Percentiles rank a stretch among this genome's conserved stretches.
Conservation (phyloP, 2,329 filamentous ascomycete genomes). For the Ophiostoma australiae region DNA sequence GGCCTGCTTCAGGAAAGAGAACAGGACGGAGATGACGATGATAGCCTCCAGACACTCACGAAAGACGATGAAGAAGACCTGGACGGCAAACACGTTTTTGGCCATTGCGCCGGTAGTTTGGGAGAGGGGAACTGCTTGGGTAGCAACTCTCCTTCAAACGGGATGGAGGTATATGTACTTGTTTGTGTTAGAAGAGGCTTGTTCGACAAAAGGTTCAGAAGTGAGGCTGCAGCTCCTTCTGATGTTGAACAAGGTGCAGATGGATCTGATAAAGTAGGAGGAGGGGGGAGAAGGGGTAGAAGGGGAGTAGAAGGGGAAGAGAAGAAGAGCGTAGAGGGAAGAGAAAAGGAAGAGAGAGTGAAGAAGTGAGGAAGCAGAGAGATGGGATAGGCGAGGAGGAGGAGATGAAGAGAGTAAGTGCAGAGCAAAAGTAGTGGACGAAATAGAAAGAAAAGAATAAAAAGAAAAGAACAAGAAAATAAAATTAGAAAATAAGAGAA, state of each 20-base stretch:
- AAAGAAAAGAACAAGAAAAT: neutral
- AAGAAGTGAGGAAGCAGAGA: neutral
- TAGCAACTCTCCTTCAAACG: constrained; percentile 19
- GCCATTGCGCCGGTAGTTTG: constrained; percentile 43
- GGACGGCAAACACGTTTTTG: constrained; percentile 68
- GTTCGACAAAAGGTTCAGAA: neutral
- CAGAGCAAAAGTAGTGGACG: neutral
- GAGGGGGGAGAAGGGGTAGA: no score
- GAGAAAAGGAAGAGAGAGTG: neutral
- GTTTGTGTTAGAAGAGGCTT: neutral
- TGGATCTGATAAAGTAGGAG: constrained; percentile 14
- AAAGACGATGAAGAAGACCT: constrained; percentile 87
- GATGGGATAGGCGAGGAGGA: constrained; percentile 12
- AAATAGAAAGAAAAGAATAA: neutral
- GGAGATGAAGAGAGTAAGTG: neutral
- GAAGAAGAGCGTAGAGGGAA: neutral
- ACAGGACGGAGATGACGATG: constrained; percentile 81
- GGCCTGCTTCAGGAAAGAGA: constrained; percentile 80
- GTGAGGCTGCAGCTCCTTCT: constrained; percentile 14
- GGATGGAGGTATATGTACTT: neutral
- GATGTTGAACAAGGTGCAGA: constrained; percentile 16
- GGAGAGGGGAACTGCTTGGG: constrained; percentile 10
- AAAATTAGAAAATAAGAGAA: neutral
- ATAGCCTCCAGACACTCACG: constrained; percentile 77
- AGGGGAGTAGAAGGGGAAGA: neutral